These are phyloP conservation scores for Fusarium algeriense DNA, from an alignment of 2,329 filamentous ascomycete genomes.

Conservation along the genomic window DNA sequence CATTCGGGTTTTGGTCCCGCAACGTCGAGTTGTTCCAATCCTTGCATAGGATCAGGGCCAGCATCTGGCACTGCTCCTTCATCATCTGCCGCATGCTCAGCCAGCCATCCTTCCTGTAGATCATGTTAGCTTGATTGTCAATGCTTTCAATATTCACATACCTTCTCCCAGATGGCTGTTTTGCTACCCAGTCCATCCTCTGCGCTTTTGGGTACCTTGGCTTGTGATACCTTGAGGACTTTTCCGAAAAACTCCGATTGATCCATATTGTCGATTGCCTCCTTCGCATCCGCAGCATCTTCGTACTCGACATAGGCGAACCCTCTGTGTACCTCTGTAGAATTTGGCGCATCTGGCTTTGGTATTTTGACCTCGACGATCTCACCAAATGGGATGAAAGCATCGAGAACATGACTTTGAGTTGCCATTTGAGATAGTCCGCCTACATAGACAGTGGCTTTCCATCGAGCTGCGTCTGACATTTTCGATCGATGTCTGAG, in stretches of 20 bases:
- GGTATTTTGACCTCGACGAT: conserved; percentile 92
- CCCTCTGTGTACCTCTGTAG: conserved; percentile 84
- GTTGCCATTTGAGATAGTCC: conserved; percentile 86
- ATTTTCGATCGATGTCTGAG: conserved; percentile 60
- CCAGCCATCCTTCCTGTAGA: conserved; percentile 88
- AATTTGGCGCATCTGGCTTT: conserved; percentile 85
- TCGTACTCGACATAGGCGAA: conserved; percentile 99
- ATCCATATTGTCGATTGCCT: conserved; percentile 99
- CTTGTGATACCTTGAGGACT: conserved; percentile 90
- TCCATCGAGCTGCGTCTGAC: conserved; percentile 86
- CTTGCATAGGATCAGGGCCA: conserved; percentile 92
- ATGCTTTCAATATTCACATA: conserved; percentile 57
- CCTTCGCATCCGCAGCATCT: conserved; percentile 83
- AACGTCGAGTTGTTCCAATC: conserved; percentile 91
- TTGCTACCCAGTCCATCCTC: conserved; percentile 92
- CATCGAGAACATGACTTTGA: conserved; percentile 80
- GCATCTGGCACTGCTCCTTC: conserved; percentile 57
- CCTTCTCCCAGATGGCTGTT: conserved; percentile 97
- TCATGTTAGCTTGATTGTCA: conserved; percentile 16
- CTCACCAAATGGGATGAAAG: conserved; percentile 97
- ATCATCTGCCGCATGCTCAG: conserved; percentile 77
- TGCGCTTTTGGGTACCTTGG: conserved; percentile 90
- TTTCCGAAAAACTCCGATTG: conserved; percentile 94
- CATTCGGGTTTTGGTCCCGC: conserved; percentile 84
- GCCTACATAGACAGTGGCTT: conserved; percentile 92